Evolutionary conservation across 2,329 filamentous ascomycete species (phyloP).

Genomic region (Fusarium marasasianum): DNA sequence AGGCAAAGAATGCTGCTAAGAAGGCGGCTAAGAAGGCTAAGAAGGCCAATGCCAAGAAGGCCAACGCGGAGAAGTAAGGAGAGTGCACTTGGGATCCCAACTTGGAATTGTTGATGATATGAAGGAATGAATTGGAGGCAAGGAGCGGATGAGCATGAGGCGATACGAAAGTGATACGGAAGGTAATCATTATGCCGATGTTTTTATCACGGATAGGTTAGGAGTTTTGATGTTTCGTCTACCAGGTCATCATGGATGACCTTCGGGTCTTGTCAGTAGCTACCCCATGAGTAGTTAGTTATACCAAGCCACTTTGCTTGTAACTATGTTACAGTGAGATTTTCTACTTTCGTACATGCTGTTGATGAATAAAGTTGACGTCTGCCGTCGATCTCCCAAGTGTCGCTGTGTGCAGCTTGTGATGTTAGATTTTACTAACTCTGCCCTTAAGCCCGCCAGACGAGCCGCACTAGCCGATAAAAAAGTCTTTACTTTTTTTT

Average conservation of each 20-base stretch:
- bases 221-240: neutral
- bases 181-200: rapidly evolving
- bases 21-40: neutral
- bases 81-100: rapidly evolving
- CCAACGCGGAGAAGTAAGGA: neutral
- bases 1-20: neutral
- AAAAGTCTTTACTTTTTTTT: rapidly evolving
- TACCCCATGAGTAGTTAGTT: neutral
- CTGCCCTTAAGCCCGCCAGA: rapidly evolving
- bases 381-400: neutral
- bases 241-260: neutral
- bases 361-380: neutral
- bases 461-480: too few species aligned
- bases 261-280: neutral
- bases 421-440: neutral
- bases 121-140: too few species aligned
- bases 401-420: rapidly evolving
- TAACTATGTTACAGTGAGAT: too few species aligned
- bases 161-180: neutral
- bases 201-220: neutral
- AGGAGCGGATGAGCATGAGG: neutral
- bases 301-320: neutral
- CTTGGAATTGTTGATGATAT: rapidly evolving
- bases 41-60: neutral
- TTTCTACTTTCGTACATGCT: neutral